Percentiles rank a stretch among this genome's conserved stretches.
phyloP scores from a whole-genome alignment of 1,284 basidiomycete species.

The Ceratobasidium sp. region DNA sequence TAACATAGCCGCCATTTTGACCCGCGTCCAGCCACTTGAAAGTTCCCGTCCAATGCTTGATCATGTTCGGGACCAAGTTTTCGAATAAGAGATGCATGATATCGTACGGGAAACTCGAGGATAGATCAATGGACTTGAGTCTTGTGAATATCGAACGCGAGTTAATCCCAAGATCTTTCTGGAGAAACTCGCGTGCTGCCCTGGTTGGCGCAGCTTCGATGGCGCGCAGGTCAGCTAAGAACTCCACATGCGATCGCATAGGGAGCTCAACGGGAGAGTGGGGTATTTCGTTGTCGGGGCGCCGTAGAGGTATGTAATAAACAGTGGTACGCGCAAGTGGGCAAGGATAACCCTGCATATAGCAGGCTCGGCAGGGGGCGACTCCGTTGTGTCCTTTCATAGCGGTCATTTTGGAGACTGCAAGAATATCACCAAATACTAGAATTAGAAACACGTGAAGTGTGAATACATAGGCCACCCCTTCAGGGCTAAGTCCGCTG shows the following conservation, averaged over 20 bases:
- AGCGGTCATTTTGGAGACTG: constrained; percentile 36
- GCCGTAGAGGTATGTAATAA: constrained; percentile 37
- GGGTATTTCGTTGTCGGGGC: neutral
- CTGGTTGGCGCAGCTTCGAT: neutral
- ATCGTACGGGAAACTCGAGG: constrained; percentile 37
- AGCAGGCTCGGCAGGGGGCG: constrained; percentile 40
- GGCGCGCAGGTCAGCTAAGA: neutral
- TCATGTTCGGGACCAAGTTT: constrained; percentile 38
- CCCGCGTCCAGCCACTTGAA: constrained; percentile 36
- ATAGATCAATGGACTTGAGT: constrained; percentile 20
- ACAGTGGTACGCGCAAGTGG: neutral
- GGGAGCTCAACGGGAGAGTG: neutral
- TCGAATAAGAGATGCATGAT: constrained; percentile 42
- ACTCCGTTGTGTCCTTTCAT: constrained; percentile 42
- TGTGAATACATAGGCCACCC: constrained; percentile 15
- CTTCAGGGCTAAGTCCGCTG: neutral
- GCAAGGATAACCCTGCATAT: constrained; percentile 44
- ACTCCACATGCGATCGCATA: constrained; percentile 5
- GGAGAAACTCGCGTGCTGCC: neutral
- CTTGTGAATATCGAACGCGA: neutral
- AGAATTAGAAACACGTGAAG: constrained; percentile 40
- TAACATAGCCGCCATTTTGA: constrained; percentile 36
- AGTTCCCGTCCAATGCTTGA: constrained; percentile 36
- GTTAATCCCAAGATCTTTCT: constrained; percentile 35
- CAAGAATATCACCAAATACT: constrained; percentile 41